Percentiles rank a stretch among this genome's conserved stretches.
Conservation (phyloP, 2,329 filamentous ascomycete genomes). For the Pseudofabraea citricarpa region DNA sequence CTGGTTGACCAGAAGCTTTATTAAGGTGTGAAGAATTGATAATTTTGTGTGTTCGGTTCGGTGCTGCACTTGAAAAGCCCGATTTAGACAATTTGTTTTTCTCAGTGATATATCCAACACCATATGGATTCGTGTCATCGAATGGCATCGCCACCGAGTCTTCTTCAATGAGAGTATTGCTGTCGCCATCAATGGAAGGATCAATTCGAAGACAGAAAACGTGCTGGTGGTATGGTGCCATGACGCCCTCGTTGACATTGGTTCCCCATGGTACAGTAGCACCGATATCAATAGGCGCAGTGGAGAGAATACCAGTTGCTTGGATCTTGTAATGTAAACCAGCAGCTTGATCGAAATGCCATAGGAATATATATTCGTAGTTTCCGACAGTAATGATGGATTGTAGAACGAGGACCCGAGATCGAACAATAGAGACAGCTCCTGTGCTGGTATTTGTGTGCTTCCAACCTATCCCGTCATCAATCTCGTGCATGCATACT, state of each 20-base stretch:
- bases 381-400: constrained; percentile 52
- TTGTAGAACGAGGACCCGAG: constrained; percentile 20
- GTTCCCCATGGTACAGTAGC: constrained; percentile 50
- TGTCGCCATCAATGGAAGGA: constrained; percentile 49
- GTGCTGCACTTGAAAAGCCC: constrained; percentile 37
- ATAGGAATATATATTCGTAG: constrained; percentile 65
- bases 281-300: constrained; percentile 48
- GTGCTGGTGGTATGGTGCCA: constrained; percentile 56
- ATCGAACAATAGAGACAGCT: constrained; percentile 16
- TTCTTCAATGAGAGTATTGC: constrained; percentile 49
- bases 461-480: constrained; percentile 66
- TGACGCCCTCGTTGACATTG: constrained; percentile 54
- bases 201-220: constrained; percentile 52
- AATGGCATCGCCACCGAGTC: constrained; percentile 43
- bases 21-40: constrained; percentile 76
- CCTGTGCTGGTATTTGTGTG: constrained; percentile 53
- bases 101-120: constrained; percentile 43
- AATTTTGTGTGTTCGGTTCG: constrained; percentile 78
- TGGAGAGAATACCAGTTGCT: constrained; percentile 58
- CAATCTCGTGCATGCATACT: constrained; percentile 65
- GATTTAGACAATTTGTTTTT: constrained; percentile 24
- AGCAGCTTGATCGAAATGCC: constrained; percentile 58
- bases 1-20: constrained; percentile 76
- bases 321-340: constrained; percentile 58
- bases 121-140: constrained; percentile 44